phyloP scores from a whole-genome alignment of 495 filamentous ascomycete genomes.

The Schizothecium vesticola region DNA sequence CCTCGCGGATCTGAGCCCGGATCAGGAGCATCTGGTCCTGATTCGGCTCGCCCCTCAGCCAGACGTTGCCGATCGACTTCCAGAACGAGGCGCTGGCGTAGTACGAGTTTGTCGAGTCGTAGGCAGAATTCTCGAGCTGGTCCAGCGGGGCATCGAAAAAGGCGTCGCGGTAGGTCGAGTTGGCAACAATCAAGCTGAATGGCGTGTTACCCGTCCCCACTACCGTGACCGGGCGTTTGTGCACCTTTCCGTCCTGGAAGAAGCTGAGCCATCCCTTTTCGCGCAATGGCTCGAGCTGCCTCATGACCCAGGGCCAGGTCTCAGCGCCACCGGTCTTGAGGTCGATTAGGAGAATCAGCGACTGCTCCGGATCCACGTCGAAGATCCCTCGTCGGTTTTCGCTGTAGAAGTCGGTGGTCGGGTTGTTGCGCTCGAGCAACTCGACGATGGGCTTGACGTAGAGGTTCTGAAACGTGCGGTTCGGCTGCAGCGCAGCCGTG shows the following conservation, averaged over 20 bases:
- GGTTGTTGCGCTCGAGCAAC: constrained; percentile 52
- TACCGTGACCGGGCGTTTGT: constrained; percentile 61
- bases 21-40: constrained; percentile 54
- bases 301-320: constrained; percentile 52
- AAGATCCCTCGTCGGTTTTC: constrained; percentile 53
- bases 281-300: constrained; percentile 61
- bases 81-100: constrained; percentile 50
- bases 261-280: constrained; percentile 55
- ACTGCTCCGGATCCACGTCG: constrained; percentile 52
- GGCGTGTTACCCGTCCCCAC: constrained; percentile 77
- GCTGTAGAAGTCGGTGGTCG: constrained; percentile 39
- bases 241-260: constrained; percentile 47
- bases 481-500: constrained; percentile 41
- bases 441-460: constrained; percentile 61
- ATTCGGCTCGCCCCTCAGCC: constrained; percentile 37
- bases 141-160: constrained; percentile 64
- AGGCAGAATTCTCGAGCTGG: constrained; percentile 33
- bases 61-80: constrained; percentile 40
- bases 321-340: constrained; percentile 52
- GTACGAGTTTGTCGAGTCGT: constrained; percentile 46
- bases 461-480: constrained; percentile 55
- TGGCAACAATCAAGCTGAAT: constrained; percentile 50
- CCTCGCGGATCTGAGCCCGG: constrained; percentile 59
- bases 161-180: constrained; percentile 51
- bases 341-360: constrained; percentile 67